Evolutionary conservation across 306 rosid species (phyloP), one percentile per base, ranked within the genome.

Genomic region (Hylodesmum podocarpum): DNA sequence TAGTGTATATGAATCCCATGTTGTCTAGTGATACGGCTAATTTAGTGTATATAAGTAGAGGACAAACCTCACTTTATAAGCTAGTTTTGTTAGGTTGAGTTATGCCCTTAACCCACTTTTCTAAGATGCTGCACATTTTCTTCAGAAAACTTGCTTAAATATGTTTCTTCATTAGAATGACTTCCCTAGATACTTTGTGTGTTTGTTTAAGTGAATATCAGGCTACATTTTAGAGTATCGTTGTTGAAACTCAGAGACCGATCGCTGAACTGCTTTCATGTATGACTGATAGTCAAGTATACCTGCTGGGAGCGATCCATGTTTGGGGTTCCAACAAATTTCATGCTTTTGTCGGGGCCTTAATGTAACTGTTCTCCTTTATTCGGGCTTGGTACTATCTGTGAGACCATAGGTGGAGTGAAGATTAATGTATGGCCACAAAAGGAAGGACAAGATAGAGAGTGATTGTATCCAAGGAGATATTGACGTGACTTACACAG

Each of bases 141-240:
- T 41, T 69, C n/a, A 55, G 46, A 68, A 31, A 43, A 69, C 72
- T 50, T 59, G 51, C 24, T 13, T 24, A 49, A 58, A 61, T 46
- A 29, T 13, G n/a, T 3, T 67, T 57, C 47, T 74, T 46, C 33
- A 51, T 27, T 24, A 62, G 41, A 71, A 51, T 49, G n/a, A 21
- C 13, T 47, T n/a, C n/a, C 37, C 12, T 59, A 11, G 33, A 19
- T 31, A 14, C 41, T 49, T 76, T n/a, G 41, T 55, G 28, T 22
- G 28, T 3, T 64, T 53, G 41, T 9, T 29, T 11, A 11, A 49
- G 73, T 28, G 18, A 22, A 51, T 51, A 39, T 39, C 53, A 31
- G 75, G 74, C 14, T 34, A 24, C 19, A 22, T 21, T 44, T 66
- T 12, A 10, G 51, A 51, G 36, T 44, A 55, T 66, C 33, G 37